Evolutionary conservation across 352 stramenopile species (phyloP).

Genomic region (Globisporangium takayamanum): DNA sequence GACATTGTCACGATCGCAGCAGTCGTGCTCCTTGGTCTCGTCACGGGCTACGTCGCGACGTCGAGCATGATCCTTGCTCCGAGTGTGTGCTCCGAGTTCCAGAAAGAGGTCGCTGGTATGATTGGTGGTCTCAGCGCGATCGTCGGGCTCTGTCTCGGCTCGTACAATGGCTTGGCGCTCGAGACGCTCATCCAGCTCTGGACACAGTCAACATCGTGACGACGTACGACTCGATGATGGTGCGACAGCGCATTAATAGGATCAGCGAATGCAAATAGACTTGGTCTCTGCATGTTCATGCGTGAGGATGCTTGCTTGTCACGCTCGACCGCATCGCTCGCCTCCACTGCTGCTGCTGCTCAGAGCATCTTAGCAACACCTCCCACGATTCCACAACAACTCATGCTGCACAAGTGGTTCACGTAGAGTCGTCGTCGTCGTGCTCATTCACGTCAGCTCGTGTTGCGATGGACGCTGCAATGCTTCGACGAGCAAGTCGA

Average conservation of each 20-base stretch:
- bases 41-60: slow-evolving; percentile 76
- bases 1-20: slow-evolving; percentile 45
- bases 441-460: too few relatives aligned
- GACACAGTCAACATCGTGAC: not conserved
- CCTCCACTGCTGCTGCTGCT: too few relatives aligned
- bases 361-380: too few relatives aligned
- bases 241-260: not conserved
- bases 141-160: slow-evolving; percentile 63
- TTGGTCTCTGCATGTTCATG: not conserved
- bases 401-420: too few relatives aligned
- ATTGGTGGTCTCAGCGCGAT: slow-evolving; percentile 64
- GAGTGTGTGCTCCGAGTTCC: slow-evolving; percentile 65
- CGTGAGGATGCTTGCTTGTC: too few relatives aligned
- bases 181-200: slow-evolving; percentile 57
- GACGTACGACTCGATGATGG: not conserved
- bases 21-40: slow-evolving; percentile 51
- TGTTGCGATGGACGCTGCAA: not conserved
- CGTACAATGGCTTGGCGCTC: slow-evolving; percentile 69
- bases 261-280: not conserved
- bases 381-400: too few relatives aligned
- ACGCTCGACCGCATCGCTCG: too few relatives aligned
- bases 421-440: too few relatives aligned
- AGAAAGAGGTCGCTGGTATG: slow-evolving; percentile 78
- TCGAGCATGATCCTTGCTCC: slow-evolving; percentile 70
- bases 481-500: not conserved